Evolutionary conservation across 345 rosid species (phyloP).

Genomic region (Viola odorata): DNA sequence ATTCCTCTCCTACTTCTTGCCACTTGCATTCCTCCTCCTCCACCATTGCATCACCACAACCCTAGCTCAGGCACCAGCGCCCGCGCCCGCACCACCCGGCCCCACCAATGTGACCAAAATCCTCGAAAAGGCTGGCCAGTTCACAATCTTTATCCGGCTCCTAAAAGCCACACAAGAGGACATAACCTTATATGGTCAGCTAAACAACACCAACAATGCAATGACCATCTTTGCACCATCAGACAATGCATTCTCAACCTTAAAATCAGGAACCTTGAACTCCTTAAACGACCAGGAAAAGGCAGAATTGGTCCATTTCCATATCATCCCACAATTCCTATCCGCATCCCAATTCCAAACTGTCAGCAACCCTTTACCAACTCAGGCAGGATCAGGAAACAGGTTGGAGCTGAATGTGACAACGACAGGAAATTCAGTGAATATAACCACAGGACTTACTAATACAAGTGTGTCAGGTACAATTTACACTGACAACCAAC

Average conservation of each 20-base stretch:
- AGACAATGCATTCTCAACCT: constrained; percentile 20
- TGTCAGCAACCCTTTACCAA: constrained; percentile 37
- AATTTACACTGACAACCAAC: constrained; percentile 27
- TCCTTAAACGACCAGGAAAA: constrained; percentile 25
- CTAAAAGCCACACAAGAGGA: constrained; percentile 19
- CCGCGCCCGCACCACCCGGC: constrained; percentile 15
- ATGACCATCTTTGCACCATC: constrained; percentile 24
- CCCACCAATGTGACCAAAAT: constrained; percentile 18
- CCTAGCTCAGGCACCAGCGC: constrained; percentile 19
- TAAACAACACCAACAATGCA: constrained; percentile 27
- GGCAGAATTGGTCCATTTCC: constrained; percentile 37
- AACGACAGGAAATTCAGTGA: constrained; percentile 18
- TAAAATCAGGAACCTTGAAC: constrained; percentile 20
- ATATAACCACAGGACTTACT: constrained; percentile 28
- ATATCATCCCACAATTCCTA: constrained; percentile 28
- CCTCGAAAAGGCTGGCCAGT: constrained; percentile 23
- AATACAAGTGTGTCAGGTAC: constrained; percentile 28
- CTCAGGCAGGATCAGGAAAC: constrained; percentile 34
- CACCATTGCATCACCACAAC: constrained; percentile 12
- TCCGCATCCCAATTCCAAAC: constrained; percentile 39
- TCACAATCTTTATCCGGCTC: constrained; percentile 18
- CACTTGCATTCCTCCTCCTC: background rate
- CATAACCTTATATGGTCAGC: constrained; percentile 6
- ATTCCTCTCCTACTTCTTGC: background rate
- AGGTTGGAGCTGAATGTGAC: constrained; percentile 32